Evolutionary conservation across 2,329 filamentous ascomycete genomes (phyloP).

Genomic region (Hypoxylon sp.): DNA sequence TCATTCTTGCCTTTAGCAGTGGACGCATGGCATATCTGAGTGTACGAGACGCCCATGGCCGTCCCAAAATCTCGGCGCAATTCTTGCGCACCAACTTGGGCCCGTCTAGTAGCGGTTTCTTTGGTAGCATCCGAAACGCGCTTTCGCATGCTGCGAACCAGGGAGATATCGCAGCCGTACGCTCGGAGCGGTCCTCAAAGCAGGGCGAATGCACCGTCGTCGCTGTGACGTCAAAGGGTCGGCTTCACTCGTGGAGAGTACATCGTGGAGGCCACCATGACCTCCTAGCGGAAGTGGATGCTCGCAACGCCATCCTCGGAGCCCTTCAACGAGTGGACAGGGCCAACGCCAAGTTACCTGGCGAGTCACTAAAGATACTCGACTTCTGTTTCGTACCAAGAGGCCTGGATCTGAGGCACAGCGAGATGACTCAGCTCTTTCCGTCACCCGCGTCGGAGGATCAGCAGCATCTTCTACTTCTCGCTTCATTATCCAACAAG

Average conservation of each 20-base stretch:
- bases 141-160: conserved; percentile 78
- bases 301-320: conserved; percentile 73
- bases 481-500: conserved; percentile 70
- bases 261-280: conserved; percentile 89
- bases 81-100: conserved; percentile 77
- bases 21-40: conserved; percentile 90
- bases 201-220: conserved; percentile 89
- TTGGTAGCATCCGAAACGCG: conserved; percentile 84
- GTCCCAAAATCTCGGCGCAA: conserved; percentile 83
- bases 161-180: conserved; percentile 85
- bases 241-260: conserved; percentile 88
- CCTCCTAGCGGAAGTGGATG: conserved; percentile 79
- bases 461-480: conserved; percentile 72
- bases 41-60: conserved; percentile 87
- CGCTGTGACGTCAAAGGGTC: conserved; percentile 81
- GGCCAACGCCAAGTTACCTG: conserved; percentile 63
- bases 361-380: conserved; percentile 78
- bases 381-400: conserved; percentile 82
- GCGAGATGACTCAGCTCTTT: conserved; percentile 66
- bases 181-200: conserved; percentile 77
- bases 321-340: conserved; percentile 72
- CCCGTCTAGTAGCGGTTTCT: conserved; percentile 74
- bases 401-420: conserved; percentile 65
- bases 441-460: conserved; percentile 66
- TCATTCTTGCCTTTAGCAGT: conserved; percentile 86